These are phyloP conservation scores for Panicum hallii DNA, from an alignment of 202 grass and related monocot species.

Conservation along the genomic window DNA sequence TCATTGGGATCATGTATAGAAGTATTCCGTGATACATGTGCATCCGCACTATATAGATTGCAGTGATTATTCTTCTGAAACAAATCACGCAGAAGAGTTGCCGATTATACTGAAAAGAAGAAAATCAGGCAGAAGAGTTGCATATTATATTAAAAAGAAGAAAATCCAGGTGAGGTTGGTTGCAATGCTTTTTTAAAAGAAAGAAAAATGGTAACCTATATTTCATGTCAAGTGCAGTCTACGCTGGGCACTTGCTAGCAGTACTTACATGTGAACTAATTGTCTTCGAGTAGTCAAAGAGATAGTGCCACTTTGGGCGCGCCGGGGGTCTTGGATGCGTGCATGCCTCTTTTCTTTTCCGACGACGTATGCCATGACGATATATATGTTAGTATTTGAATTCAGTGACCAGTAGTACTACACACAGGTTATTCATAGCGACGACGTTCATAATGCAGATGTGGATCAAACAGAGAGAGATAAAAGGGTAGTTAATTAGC, in stretches of 20 bases:
- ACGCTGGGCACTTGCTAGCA: neutral
- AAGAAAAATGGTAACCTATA: neutral
- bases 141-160: no score
- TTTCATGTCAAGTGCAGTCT: slow-evolving; percentile 34
- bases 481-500: neutral
- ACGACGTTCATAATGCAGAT: neutral
- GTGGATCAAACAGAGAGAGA: neutral
- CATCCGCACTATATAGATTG: no score
- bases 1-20: no score
- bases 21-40: no score
- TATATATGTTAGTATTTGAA: neutral
- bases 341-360: neutral
- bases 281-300: slow-evolving; percentile 28
- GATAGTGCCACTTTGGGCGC: slow-evolving; percentile 11
- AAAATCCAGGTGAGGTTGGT: no score
- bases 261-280: neutral
- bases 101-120: no score
- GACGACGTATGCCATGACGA: slow-evolving; percentile 27
- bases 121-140: no score
- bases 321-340: neutral
- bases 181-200: neutral
- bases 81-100: no score
- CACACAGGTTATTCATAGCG: neutral
- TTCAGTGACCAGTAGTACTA: neutral
- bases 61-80: no score